Base-by-base conservation (phyloP, 257 asterid species). In the Lantana camara region DNA sequence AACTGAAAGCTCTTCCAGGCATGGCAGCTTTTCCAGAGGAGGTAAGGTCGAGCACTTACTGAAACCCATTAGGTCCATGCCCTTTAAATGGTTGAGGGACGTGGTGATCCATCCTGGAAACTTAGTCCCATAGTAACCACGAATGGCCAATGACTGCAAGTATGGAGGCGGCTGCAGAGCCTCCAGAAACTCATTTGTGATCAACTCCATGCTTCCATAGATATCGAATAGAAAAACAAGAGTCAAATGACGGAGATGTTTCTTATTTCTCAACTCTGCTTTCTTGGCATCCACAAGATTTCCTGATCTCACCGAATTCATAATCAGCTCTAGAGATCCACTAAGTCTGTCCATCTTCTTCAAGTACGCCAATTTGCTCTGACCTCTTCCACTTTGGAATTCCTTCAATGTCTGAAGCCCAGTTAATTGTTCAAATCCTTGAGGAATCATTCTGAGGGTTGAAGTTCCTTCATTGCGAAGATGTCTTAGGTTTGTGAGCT, bases 31-130 rank as follows among this genome's bases (percentile, higher is more conserved):
- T 17, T 75, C 75, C 24, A 75, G 23, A 30, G 65, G 57, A 42
- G 79, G 79, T 63, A 75, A 21, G 7, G 55, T 17, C 1, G 41
- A 17, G 24, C 57, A 27, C 74, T 62, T 19, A 20, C 19, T 15
- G 20, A 75, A 29, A 4, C n/a, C n/a, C n/a, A n/a, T n/a, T n/a
- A n/a, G n/a, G n/a, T 24, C 10, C 29, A 74, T 27, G 55, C 10
- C 51, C 16, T 42, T 57, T 5, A 74, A 45, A 50, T 75, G 56
- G 48, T 59, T 24, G 20, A 63, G 59, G 42, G 73, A 51, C 11
- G 54, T 9, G 12, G 62, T 24, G 21, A 75, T 51, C 79, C 79
- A 75, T 29, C 42, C 24, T 3, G 76, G 66, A 15, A 70, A 55
- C 16, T 60, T 57, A 20, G 46, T 29, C 4, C 72, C 72, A 1